A percentile compares a stretch with the other conserved stretches of the same genome.
Evolutionary conservation across 495 filamentous ascomycete species (phyloP).

Genomic region (Oleoguttula mirabilis): DNA sequence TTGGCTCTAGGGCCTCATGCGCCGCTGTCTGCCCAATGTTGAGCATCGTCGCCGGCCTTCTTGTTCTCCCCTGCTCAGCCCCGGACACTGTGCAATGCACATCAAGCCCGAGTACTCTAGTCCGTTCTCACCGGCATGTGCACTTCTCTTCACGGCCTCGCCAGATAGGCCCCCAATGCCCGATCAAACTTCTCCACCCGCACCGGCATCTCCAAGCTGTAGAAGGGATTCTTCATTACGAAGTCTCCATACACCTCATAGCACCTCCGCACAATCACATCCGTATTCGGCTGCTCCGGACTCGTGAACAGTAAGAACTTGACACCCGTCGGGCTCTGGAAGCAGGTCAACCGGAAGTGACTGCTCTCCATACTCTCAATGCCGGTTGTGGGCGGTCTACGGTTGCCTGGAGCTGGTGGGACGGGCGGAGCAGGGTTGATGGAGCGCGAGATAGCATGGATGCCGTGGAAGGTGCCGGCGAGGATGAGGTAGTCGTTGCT

Average conservation of each 20-base stretch:
- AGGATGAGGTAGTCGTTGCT: conserved; percentile 94
- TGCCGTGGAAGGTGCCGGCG: conserved; percentile 95
- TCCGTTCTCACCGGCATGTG: neutral
- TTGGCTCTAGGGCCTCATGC: neutral
- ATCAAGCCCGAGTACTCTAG: neutral
- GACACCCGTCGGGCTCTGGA: conserved; percentile 82
- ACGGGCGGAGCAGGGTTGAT: conserved; percentile 32
- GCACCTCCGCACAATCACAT: conserved; percentile 63
- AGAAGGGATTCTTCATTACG: conserved; percentile 99
- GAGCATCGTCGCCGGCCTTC: neutral
- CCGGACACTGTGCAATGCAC: neutral
- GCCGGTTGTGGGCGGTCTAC: conserved; percentile 51
- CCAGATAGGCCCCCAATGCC: conserved; percentile 59
- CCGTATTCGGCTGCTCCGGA: conserved; percentile 76
- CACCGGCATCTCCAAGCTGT: conserved; percentile 94
- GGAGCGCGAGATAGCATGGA: conserved; percentile 83
- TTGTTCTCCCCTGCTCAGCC: neutral
- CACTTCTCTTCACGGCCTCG: conserved; percentile 13
- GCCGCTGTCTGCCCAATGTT: neutral
- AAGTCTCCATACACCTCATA: conserved; percentile 95
- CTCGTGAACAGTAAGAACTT: conserved; percentile 96
- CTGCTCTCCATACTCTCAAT: conserved; percentile 85
- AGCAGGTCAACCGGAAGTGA: conserved; percentile 87
- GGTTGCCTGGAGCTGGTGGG: conserved; percentile 28
- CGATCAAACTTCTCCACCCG: conserved; percentile 90